Base-by-base conservation (phyloP, 2,329 filamentous ascomycete species). In the Phyllosticta capitalensis region DNA sequence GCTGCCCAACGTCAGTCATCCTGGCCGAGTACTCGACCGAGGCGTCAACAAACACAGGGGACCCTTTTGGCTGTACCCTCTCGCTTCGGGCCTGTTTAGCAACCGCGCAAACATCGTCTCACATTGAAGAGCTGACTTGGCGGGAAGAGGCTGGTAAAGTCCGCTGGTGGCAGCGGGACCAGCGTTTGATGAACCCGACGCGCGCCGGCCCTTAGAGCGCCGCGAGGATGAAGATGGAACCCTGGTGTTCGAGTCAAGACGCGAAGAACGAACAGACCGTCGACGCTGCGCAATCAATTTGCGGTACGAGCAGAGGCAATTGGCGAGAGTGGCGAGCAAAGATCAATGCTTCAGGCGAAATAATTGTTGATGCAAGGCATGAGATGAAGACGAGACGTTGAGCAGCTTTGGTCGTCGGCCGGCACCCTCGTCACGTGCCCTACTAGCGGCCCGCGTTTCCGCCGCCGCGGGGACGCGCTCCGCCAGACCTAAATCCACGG, bases 1-100 rank as follows among this genome's bases (percentile, higher is more conserved):
- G n/a, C 52, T 54, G 56, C 56, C 56, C 56, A 58, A 54, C 56
- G 52, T 50, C 56, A 54, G 38, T 45, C 38, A 45, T 45, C 38
- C 38, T 45, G 38, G 38, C 14, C 38, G 56, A 28, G 49, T 49
- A 26, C 33, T 58, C 22, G 20, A 54, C 38, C 50, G 45, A 45
- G 33, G 52, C 52, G 51, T 52, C 38, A 28, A 24, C 19, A 28
- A 33, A 50, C 38, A 45, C 38, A 45, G 38, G 38, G 38, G 38
- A 45, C 38, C 38, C 38, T 45, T 45, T 45, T 19, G 38, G 38
- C 38, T n/a, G 17, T 38, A 17, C 17, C 38, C 38, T 45, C 38
- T 45, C 38, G 38, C 38, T 45, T 45, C 38, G 14, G 38, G 17
- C 38, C 38, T 45, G 38, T 45, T 45, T 45, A 45, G 38, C 38